Evolutionary conservation across 176 grass and related monocot genomes (phyloP).

Genomic region (Avena sativa): DNA sequence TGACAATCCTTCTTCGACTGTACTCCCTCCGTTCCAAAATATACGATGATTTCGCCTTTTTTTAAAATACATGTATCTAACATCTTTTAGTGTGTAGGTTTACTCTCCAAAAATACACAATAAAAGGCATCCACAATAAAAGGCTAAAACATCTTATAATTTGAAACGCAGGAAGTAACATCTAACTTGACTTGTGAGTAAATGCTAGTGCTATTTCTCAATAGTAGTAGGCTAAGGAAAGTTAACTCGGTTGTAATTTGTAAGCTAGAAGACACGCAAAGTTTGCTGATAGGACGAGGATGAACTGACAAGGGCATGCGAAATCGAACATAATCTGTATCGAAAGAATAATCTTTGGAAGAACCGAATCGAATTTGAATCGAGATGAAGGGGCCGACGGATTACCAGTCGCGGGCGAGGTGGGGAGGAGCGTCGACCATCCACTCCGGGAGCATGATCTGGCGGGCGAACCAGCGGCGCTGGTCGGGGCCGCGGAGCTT

Average conservation of each 20-base stretch:
- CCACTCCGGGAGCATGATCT: conserved; percentile 98
- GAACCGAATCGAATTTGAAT: not conserved
- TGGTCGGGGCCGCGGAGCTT: conserved; percentile 72
- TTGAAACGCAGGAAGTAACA: not conserved
- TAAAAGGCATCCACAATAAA: no score
- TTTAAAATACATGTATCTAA: no score
- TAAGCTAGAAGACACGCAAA: not conserved
- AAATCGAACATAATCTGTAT: not conserved
- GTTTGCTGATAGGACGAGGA: not conserved
- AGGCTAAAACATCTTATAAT: no score
- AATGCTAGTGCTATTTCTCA: not conserved
- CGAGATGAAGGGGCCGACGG: not conserved
- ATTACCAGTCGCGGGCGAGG: conserved; percentile 78
- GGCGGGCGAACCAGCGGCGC: conserved; percentile 78
- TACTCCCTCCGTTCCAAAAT: not conserved
- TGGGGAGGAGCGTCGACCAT: conserved; percentile 86
- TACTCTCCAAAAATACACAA: no score
- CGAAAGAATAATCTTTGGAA: not conserved
- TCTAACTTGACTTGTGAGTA: not conserved
- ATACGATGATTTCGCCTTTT: no score
- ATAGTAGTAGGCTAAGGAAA: not conserved
- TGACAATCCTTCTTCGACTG: not conserved
- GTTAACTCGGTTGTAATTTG: not conserved
- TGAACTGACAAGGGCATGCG: not conserved
- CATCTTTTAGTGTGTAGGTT: no score